Base-by-base conservation (phyloP, 2,329 filamentous ascomycete species). In the Talaromyces sp. region DNA sequence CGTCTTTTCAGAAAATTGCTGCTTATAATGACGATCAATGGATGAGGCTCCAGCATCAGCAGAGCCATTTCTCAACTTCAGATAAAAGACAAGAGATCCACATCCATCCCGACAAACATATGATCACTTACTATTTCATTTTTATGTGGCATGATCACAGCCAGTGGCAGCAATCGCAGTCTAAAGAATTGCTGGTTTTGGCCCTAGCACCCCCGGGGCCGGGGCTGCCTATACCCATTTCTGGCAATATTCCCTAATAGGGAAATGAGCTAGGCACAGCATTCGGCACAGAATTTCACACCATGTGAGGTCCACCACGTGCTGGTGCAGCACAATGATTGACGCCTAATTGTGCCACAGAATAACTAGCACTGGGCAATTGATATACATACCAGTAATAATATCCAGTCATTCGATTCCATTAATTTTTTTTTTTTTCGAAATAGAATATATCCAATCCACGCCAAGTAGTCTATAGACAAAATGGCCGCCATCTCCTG, bases 161-260 rank as follows among this genome's bases (percentile, higher is more conserved):
- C 45, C 45, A 15, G 53, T 19, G 34, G 53, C n/a, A 38, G 19
- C 29, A 56, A 36, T 56, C 17, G 17, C 4, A 56, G 27, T 17
- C 22, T 29, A 29, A 51, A 51, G 47, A 51, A 56, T 56, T 56
- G 53, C 53, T 56, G 29, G 29, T 56, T 56, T 56, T 11, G 53
- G 53, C 53, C 29, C 53, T 29, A 51, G 25, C 43, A n/a, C 2
- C 6, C 22, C 47, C 10, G 45, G 40, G n/a, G n/a, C 40, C n/a
- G 40, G 40, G n/a, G 40, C 22, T 15, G 22, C 27, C 45, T 31
- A 54, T 17, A 29, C 11, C 53, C 17, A 7, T 17, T 56, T 56
- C 13, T 25, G 53, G 53, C 53, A 56, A 56, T 56, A 36, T 56
- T 56, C 29, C 53, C 47, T 29, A 56, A 56, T 34, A 19, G 36